A percentile compares a stretch with the other conserved stretches of the same genome.
Evolutionary conservation across 2,329 filamentous ascomycete species (phyloP).

Genomic region (Arthrobotrys entomopaga): DNA sequence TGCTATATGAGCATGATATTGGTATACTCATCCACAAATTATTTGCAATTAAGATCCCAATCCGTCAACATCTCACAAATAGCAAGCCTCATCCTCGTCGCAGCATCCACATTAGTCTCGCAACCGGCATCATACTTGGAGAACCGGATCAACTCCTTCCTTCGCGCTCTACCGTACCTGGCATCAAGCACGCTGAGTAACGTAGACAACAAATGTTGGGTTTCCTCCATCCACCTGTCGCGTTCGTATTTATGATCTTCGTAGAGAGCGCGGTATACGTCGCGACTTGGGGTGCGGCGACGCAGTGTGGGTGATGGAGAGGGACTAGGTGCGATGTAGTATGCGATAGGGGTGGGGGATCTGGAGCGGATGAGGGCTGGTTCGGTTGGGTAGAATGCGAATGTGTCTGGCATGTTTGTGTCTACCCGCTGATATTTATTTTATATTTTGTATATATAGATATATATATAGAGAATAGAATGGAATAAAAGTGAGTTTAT

Average conservation of each 20-base stretch:
- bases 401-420: too few relatives aligned
- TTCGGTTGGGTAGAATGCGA: too few relatives aligned
- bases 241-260: not conserved
- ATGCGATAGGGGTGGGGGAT: too few relatives aligned
- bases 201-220: not conserved
- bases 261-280: not conserved
- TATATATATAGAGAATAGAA: too few relatives aligned
- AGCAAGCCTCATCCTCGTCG: not conserved
- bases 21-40: too few relatives aligned
- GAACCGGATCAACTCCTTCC: not conserved
- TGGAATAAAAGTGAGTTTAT: too few relatives aligned
- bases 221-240: not conserved
- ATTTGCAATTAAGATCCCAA: slow-evolving; percentile 7
- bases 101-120: not conserved
- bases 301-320: not conserved
- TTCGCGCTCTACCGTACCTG: not conserved
- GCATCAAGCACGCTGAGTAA: not conserved
- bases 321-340: not conserved
- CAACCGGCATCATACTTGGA: not conserved
- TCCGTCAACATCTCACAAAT: not conserved
- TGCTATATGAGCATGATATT: too few relatives aligned
- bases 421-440: too few relatives aligned
- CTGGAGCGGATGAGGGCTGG: too few relatives aligned
- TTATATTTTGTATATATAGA: too few relatives aligned
- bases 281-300: not conserved